These are phyloP conservation scores for Fusarium sp. DNA, from an alignment of 2,329 filamentous ascomycete genomes.

Conservation along the genomic window DNA sequence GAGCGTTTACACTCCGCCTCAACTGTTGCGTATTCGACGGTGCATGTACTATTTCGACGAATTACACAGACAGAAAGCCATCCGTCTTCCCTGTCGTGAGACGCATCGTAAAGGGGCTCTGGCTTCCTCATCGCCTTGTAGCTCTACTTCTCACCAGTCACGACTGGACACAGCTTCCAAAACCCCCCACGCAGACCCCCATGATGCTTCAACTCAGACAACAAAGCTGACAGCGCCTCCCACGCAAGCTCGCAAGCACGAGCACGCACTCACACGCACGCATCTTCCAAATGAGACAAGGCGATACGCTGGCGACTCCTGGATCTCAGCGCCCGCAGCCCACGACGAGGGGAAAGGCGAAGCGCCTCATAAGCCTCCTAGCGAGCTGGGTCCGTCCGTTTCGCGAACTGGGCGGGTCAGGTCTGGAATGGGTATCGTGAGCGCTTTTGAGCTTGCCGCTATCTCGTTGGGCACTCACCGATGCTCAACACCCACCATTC, in stretches of 20 bases:
- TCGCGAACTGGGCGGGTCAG: background rate
- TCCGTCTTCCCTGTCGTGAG: background rate
- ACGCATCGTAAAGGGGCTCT: background rate
- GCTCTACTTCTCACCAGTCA: background rate
- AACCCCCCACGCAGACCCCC: slow-evolving; percentile 3
- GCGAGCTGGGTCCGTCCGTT: background rate
- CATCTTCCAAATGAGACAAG: slow-evolving; percentile 1
- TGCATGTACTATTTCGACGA: background rate
- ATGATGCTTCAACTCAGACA: background rate
- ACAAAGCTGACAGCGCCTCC: slow-evolving; percentile 7
- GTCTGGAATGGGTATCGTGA: slow-evolving; percentile 12
- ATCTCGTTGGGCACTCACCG: slow-evolving; percentile 31
- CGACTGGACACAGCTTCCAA: background rate
- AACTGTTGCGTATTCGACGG: background rate
- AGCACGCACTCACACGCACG: background rate
- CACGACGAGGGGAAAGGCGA: background rate
- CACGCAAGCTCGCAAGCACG: background rate
- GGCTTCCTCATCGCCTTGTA: background rate
- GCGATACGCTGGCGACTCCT: background rate
- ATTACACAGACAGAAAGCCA: background rate
- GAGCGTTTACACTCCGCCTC: background rate
- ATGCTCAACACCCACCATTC: slow-evolving; percentile 15
- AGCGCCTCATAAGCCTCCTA: background rate
- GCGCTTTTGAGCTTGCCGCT: slow-evolving; percentile 18
- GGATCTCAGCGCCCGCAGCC: slow-evolving; percentile 1